phyloP scores from a whole-genome alignment of 441 rosid species.

The Lepidium campestre region DNA sequence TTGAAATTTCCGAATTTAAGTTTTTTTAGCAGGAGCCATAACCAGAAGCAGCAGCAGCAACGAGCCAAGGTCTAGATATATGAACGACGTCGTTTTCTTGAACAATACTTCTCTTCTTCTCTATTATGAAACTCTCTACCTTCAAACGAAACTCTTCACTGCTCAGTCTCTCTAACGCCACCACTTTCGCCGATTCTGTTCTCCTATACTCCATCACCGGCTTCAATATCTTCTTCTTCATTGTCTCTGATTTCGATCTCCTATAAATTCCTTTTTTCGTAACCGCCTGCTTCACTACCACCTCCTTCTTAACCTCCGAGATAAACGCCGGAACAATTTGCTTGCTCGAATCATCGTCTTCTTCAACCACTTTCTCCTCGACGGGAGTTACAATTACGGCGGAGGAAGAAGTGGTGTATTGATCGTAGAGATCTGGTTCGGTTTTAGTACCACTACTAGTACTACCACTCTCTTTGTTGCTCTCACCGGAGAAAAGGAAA shows the following conservation, averaged over 20 bases:
- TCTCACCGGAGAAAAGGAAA: slow-evolving; percentile 5
- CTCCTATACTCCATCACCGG: background rate
- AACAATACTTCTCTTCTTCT: background rate
- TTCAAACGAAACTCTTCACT: slow-evolving; percentile 16
- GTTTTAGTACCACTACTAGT: background rate
- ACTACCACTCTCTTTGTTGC: background rate
- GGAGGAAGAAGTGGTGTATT: slow-evolving; percentile 6
- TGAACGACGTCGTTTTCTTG: background rate
- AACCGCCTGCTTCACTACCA: background rate
- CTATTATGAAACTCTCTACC: slow-evolving; percentile 7
- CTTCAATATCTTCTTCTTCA: background rate
- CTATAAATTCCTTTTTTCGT: background rate
- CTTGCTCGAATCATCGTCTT: background rate
- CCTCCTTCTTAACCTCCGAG: background rate
- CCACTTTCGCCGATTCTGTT: slow-evolving; percentile 9
- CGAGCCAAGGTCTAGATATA: background rate
- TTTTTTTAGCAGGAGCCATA: slow-evolving; percentile 4
- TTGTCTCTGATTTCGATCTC: slow-evolving; percentile 13
- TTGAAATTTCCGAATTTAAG: background rate
- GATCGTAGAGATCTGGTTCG: slow-evolving; percentile 21
- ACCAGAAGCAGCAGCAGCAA: background rate
- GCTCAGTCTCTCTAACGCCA: background rate
- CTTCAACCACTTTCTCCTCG: background rate
- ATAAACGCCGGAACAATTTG: slow-evolving; percentile 4
- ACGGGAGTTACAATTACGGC: background rate